Evolutionary conservation across 495 filamentous ascomycete species (phyloP).

Genomic region (Penicillium fimorum): DNA sequence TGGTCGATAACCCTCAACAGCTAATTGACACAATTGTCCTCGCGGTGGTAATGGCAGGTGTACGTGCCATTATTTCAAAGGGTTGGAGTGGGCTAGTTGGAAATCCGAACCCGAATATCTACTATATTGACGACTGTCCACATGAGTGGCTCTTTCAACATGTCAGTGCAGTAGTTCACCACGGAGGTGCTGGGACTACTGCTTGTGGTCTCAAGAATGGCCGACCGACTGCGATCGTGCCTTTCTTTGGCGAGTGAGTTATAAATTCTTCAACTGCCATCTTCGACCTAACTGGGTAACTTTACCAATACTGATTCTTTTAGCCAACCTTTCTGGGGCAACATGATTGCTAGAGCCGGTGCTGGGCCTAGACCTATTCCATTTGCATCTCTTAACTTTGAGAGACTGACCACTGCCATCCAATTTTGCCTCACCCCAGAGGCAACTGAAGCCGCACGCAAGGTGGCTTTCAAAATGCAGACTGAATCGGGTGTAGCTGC

Average conservation of each 20-base stretch:
- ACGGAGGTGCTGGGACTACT: constrained; percentile 61
- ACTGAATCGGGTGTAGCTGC: constrained; percentile 71
- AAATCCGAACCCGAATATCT: constrained; percentile 45
- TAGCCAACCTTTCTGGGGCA: constrained; percentile 2
- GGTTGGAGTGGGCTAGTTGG: constrained; percentile 64
- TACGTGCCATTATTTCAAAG: constrained; percentile 59
- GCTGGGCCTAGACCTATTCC: background rate
- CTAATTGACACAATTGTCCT: constrained; percentile 54
- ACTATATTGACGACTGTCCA: constrained; percentile 60
- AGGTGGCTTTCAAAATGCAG: constrained; percentile 62
- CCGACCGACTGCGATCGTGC: constrained; percentile 54
- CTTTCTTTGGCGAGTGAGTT: constrained; percentile 59
- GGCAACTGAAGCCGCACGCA: constrained; percentile 53
- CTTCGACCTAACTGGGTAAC: too few relatives aligned
- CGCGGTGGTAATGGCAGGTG: constrained; percentile 49
- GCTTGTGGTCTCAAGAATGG: constrained; percentile 53
- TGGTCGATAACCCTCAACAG: constrained; percentile 56
- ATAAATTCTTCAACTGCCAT: background rate
- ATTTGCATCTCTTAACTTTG: background rate
- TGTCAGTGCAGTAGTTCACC: constrained; percentile 60
- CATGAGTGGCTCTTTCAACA: constrained; percentile 64
- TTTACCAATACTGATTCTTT: background rate
- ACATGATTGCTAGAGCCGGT: background rate
- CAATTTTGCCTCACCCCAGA: constrained; percentile 40
- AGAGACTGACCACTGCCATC: background rate